Evolutionary conservation across 257 asterid genomes (phyloP), one percentile per base, ranked within the genome.

Genomic region (Jacaranda copaia): DNA sequence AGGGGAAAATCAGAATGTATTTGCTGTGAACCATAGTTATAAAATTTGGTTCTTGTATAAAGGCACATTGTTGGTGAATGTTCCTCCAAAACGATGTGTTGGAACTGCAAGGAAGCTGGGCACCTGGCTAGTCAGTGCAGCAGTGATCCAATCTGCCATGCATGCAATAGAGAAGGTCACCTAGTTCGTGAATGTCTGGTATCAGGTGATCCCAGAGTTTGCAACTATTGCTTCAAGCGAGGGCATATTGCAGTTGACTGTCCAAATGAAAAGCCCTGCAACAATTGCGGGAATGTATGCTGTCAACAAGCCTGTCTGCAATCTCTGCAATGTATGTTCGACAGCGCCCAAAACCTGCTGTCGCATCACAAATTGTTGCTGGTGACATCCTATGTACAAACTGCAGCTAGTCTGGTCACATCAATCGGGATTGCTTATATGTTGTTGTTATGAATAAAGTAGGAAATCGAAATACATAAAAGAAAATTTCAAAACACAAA

Each of bases 61-160:
- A 69, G 74, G 60, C 74, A 69, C 74, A 69, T 69, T 53, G 61
- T 62, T 32, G 74, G 63, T 9, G 74, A 69, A 36, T 69, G 74
- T n/a, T 35, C 74, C 45, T 69, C 61, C 61, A 69, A 48, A 51
- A 69, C 74, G 3, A 69, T 69, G 74, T 69, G 74, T 48, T 69
- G 74, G 74, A 69, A 69, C 74, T 69, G 74, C 74, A 69, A 69
- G 74, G 74, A 69, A 69, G 61, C 74, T 14, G 61, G 74, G 6
- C 63, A 69, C 61, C 74, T 69, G 2, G 62, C 74, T 14, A 69
- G 63, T 38, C 74, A 69, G 42, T 69, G 74, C 74, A 69, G 25
- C 74, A 69, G 51, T 46, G 59, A 69, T 8, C 74, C 74, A 46
- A 69, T 48, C 45, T 69, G 61, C 74, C 74, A 53, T 10, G 12